Evolutionary conservation across 2,329 filamentous ascomycete species (phyloP), one percentile per base, ranked within the genome.

Genomic region (Cercospora sesami): DNA sequence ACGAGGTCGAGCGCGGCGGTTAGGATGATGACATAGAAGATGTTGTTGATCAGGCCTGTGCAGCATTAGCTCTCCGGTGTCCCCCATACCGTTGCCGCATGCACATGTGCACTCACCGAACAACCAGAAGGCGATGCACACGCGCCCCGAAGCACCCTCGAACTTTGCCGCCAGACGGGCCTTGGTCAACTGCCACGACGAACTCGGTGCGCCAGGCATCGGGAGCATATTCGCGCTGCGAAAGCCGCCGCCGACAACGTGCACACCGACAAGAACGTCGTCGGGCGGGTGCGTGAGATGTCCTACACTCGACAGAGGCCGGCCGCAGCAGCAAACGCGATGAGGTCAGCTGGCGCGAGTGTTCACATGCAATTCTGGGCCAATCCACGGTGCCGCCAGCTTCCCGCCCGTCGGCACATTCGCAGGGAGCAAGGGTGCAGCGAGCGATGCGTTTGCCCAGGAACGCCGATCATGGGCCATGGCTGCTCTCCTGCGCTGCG

Each of bases 11-110:
- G 91, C 3, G 95, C 95, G 39, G 95, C 92, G 31, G 93, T 96
- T 75, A 99, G 90, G 78, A 98, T 95, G 79, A 98, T 92, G 65
- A 98, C 94, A 81, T 97, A 98, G 81, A 97, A 91, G 73, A 98
- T 92, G 82, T 98, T 98, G 81, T 99, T 98, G 78, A 98, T 95
- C 18, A 95, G 83, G 63, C 92, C 92, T 94, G 75, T 53, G 33
- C 62, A 33, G 23, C 21, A 33, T 58, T 31, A 58, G 53, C n/a
- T 58, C 53, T 18, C 9, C 26, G 53, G 30, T n/a, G n/a, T 18
- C 53, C 10, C 30, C 26, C 23, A n/a, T 14, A 23, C 23, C 59
- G 62, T 51, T 14, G 10, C 10, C 45, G 21, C 45, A 51, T 23
- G 42, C 42, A 23, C 42, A 39, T 39, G 31, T n/a, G 21, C 9